These are phyloP conservation scores for Ophiostoma perfectum DNA, from an alignment of 2,329 filamentous ascomycete species.

Conservation along the genomic window DNA sequence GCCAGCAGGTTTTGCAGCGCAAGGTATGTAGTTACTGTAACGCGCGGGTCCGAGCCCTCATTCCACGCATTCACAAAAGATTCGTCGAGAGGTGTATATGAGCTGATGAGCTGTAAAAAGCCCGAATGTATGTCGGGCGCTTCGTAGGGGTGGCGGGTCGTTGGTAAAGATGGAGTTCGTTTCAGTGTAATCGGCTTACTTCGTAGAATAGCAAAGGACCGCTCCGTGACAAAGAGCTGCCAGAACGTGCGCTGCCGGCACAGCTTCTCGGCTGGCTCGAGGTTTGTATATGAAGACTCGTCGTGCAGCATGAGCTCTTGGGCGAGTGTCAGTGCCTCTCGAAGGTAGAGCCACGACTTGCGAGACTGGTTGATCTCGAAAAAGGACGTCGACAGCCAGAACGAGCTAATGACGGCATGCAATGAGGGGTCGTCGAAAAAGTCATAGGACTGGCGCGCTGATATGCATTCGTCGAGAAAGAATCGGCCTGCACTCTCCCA, in stretches of 20 bases:
- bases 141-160: conserved; percentile 49
- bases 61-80: conserved; percentile 61
- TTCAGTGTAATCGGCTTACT: conserved; percentile 59
- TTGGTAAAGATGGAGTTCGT: conserved; percentile 52
- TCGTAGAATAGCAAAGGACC: conserved; percentile 58
- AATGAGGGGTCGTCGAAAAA: conserved; percentile 52
- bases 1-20: conserved; percentile 35
- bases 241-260: conserved; percentile 55
- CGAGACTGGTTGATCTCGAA: conserved; percentile 57
- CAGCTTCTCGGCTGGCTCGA: conserved; percentile 46
- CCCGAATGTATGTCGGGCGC: conserved; percentile 49
- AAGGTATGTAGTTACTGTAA: conserved; percentile 35
- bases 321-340: conserved; percentile 56
- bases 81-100: conserved; percentile 59
- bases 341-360: conserved; percentile 57
- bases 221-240: conserved; percentile 58
- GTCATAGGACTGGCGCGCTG: conserved; percentile 51
- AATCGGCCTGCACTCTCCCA: conserved; percentile 50
- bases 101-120: conserved; percentile 55
- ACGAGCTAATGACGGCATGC: conserved; percentile 55
- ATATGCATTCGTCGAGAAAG: conserved; percentile 54
- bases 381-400: conserved; percentile 56
- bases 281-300: conserved; percentile 48
- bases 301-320: conserved; percentile 55
- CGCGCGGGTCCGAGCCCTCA: conserved; percentile 42